A percentile compares a stretch with the other conserved stretches of the same genome.
These are phyloP conservation scores for Lepidium campestre DNA, from an alignment of 441 rosid species.

Conservation along the genomic window DNA sequence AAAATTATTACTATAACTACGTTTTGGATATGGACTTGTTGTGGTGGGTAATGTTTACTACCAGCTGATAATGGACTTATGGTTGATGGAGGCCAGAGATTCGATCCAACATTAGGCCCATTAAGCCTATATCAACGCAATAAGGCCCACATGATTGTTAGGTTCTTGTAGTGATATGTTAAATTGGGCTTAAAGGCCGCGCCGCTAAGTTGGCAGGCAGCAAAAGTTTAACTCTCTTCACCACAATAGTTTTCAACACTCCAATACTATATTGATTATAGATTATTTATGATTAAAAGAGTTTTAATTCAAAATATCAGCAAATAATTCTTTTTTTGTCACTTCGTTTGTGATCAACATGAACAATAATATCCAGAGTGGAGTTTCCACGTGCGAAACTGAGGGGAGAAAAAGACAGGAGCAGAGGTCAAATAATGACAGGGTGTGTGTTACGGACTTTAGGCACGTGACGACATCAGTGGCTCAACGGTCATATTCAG, in stretches of 20 bases:
- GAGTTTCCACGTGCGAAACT: conserved; percentile 24
- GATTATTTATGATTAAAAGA: too few relatives aligned
- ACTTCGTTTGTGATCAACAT: too few relatives aligned
- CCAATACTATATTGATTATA: too few relatives aligned
- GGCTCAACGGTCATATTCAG: conserved; percentile 31
- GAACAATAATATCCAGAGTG: not conserved
- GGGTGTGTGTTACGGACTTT: conserved; percentile 5
- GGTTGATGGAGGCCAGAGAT: not conserved
- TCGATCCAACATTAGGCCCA: not conserved
- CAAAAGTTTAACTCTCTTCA: not conserved
- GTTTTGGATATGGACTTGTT: not conserved
- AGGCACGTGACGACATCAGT: conserved; percentile 27
- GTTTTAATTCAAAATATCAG: too few relatives aligned
- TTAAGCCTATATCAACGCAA: not conserved
- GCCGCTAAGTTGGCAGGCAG: not conserved
- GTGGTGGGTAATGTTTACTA: not conserved
- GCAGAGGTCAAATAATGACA: conserved; percentile 21
- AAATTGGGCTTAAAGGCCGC: not conserved
- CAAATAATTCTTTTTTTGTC: too few relatives aligned
- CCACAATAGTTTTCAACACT: too few relatives aligned
- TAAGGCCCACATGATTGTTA: not conserved
- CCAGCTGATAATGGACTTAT: too few relatives aligned
- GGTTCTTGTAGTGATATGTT: too few relatives aligned
- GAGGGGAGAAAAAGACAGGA: conserved; percentile 7
- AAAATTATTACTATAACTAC: too few relatives aligned